A percentile compares a stretch with the other conserved stretches of the same genome.
Evolutionary conservation across 495 filamentous ascomycete genomes (phyloP).

Genomic region (Penicillium pancosmium): DNA sequence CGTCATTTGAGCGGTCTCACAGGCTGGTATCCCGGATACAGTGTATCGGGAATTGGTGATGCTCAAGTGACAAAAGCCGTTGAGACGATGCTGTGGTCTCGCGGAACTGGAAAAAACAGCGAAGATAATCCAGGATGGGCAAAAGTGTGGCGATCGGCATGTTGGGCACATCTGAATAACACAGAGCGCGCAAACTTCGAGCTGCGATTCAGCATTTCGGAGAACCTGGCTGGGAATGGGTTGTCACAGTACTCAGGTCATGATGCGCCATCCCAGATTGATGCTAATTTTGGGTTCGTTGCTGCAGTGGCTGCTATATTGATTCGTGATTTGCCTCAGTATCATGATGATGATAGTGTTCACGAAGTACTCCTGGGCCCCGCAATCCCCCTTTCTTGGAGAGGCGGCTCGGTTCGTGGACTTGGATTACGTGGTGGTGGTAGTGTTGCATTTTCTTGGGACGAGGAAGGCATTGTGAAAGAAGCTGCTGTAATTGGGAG

Average conservation of each 20-base stretch:
- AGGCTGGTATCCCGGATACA: conserved; percentile 57
- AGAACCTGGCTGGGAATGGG: conserved; percentile 52
- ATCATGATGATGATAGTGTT: conserved; percentile 10
- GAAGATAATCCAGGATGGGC: conserved; percentile 58
- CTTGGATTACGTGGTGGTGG: conserved; percentile 44
- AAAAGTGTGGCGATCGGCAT: conserved; percentile 57
- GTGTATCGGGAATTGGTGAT: conserved; percentile 13
- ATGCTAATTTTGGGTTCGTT: conserved; percentile 56
- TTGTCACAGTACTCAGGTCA: conserved; percentile 48
- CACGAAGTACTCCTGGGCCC: conserved; percentile 42
- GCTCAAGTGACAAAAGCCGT: conserved; percentile 14
- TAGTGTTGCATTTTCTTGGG: conserved; percentile 42
- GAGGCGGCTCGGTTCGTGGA: conserved; percentile 37
- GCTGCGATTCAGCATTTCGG: conserved; percentile 37
- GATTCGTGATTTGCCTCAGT: conserved; percentile 41
- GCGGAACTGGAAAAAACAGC: conserved; percentile 10
- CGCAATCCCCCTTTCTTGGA: conserved; percentile 45
- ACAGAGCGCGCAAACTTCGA: conserved; percentile 49
- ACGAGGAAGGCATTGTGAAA: conserved; percentile 25
- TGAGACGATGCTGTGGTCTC: conserved; percentile 13
- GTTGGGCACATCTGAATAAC: conserved; percentile 54
- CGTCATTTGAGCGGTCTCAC: conserved; percentile 55
- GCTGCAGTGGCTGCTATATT: conserved; percentile 52
- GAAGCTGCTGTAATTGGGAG: conserved; percentile 4
- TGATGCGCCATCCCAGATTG: conserved; percentile 51